Percentiles rank a stretch among this genome's conserved stretches.
phyloP scores from a whole-genome alignment of 2,329 filamentous ascomycete genomes.

The Neoascochyta sp. region DNA sequence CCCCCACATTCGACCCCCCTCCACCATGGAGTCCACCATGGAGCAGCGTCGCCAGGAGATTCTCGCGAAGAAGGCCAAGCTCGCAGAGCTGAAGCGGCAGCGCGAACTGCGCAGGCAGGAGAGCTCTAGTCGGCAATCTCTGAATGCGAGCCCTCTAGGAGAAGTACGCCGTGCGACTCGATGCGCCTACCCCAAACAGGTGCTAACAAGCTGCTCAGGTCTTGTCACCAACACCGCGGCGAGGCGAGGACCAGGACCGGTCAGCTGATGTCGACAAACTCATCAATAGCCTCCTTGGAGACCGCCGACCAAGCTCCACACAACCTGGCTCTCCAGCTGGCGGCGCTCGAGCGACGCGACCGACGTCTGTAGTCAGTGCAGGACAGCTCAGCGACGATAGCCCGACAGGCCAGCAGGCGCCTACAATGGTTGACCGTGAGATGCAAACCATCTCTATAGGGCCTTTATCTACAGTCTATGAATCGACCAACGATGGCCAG shows the following conservation, averaged over 20 bases:
- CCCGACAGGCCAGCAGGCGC: slow-evolving; percentile 13
- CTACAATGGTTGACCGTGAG: slow-evolving; percentile 38
- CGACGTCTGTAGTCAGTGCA: slow-evolving; percentile 80
- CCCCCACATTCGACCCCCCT: slow-evolving; percentile 7
- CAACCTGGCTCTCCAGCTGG: slow-evolving; percentile 51
- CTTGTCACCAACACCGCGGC: slow-evolving; percentile 65
- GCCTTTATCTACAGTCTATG: slow-evolving; percentile 72
- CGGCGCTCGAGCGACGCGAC: slow-evolving; percentile 61
- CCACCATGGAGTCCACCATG: slow-evolving; percentile 53
- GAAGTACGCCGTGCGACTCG: slow-evolving; percentile 57
- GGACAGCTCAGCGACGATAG: slow-evolving; percentile 70
- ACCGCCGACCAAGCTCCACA: slow-evolving; percentile 68
- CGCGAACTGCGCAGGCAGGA: slow-evolving; percentile 79
- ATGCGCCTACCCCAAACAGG: slow-evolving; percentile 3
- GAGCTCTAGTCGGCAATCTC: slow-evolving; percentile 61
- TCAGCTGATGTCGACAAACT: slow-evolving; percentile 67
- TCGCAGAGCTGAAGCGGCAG: slow-evolving; percentile 92
- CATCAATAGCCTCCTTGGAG: slow-evolving; percentile 78
- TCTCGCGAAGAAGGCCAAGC: slow-evolving; percentile 91
- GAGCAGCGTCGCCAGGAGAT: slow-evolving; percentile 91
- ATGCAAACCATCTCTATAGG: slow-evolving; percentile 71
- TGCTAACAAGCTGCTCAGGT: slow-evolving; percentile 49
- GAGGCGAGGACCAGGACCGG: slow-evolving; percentile 63
- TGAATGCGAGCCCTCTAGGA: slow-evolving; percentile 57
- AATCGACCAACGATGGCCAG: slow-evolving; percentile 62